Evolutionary conservation across 2,329 filamentous ascomycete species (phyloP).

Genomic region (Diplodia seriata): DNA sequence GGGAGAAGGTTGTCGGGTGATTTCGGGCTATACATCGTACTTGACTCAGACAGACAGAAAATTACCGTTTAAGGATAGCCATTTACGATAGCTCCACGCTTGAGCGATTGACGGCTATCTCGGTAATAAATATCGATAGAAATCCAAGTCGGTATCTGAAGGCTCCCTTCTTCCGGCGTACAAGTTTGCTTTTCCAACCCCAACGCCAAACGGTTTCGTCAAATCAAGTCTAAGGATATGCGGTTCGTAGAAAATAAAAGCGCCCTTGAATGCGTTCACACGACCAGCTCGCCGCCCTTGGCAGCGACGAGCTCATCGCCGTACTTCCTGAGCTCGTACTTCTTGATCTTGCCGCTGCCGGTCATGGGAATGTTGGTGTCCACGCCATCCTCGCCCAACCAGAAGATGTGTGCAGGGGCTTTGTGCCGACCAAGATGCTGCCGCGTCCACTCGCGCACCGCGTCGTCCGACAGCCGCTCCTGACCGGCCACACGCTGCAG

Average conservation of each 20-base stretch:
- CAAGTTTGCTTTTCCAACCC: slow-evolving; percentile 12
- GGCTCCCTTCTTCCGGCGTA: neutral
- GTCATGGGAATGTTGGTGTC: slow-evolving; percentile 49
- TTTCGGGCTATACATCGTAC: neutral
- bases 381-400: slow-evolving; percentile 64
- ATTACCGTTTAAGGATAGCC: neutral
- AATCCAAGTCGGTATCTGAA: slow-evolving; percentile 6
- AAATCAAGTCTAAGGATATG: neutral
- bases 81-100: too few species aligned
- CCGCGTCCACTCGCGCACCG: slow-evolving; percentile 48
- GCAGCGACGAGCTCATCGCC: slow-evolving; percentile 12
- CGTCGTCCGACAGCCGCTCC: slow-evolving; percentile 42
- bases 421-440: slow-evolving; percentile 51
- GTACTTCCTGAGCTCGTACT: slow-evolving; percentile 45
- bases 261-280: neutral
- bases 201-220: slow-evolving; percentile 8
- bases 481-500: slow-evolving; percentile 44
- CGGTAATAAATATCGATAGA: neutral
- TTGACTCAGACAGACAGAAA: neutral
- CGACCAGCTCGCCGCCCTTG: slow-evolving; percentile 3
- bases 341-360: slow-evolving; percentile 55
- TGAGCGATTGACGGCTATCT: too few species aligned
- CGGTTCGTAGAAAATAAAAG: neutral
- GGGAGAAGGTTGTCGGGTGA: neutral
- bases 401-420: slow-evolving; percentile 76